Evolutionary conservation across 106 monocot species (phyloP), one percentile per base, ranked within the genome.

Genomic region (Dendrobium officinale): DNA sequence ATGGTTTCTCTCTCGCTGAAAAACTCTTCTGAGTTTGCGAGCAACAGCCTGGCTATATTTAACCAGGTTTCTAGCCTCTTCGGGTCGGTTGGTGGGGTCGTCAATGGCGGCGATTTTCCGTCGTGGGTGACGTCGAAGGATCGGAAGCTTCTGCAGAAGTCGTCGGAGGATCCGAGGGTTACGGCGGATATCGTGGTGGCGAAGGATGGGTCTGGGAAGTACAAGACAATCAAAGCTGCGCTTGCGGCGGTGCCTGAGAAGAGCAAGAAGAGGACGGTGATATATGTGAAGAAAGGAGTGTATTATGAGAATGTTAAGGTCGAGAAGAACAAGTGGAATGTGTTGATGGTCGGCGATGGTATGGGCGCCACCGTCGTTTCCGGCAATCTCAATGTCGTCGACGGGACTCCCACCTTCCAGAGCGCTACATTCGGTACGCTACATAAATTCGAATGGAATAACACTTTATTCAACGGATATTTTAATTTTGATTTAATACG

Each of bases 271-370:
- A 80, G 83, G n/a, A 82, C 43, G 54, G 78, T 88, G 29, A 85
- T 88, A 13, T 83, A 85, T 22, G 76, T 88, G 66, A 85, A 85
- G 78, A 67, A 82, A 18, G 82, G 88, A 22, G 72, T 77, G 37
- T 88, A 88, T 77, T 33, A 77, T 2, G 88, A 88, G 80, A 80
- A 85, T 49, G 88, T 88, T 5, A 41, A 55, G 77, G 82, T 85
- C 5, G 70, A 72, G 17, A 82, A 84, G 84, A 80, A 73, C 33
- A 87, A 77, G 78, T 81, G 77, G 80, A 85, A 85, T 56, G 77
- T 88, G 17, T 58, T 88, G 82, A 77, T 85, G 26, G 55, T 85
- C 9, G 88, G 88, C 0, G 88, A 85, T 67, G 88, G 88, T 7
- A 83, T 75, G 56, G 72, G 77, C 15, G n/a, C 6, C 20, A 85